Evolutionary conservation across 768 basidiomycete genomes (phyloP).

Genomic region (Ephemerocybe angulata): DNA sequence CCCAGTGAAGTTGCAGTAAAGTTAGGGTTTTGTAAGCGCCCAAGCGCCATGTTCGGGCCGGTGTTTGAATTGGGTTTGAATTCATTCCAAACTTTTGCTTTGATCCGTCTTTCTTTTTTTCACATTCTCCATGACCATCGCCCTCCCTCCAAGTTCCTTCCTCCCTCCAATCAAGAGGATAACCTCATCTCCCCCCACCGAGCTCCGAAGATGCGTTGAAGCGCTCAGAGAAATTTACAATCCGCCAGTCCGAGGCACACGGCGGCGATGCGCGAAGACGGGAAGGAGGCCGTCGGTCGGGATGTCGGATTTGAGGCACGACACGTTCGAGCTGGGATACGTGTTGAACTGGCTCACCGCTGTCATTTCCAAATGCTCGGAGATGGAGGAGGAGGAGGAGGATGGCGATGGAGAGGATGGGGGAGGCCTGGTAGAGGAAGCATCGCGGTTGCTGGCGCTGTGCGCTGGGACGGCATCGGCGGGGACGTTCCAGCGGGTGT

Average conservation of each 20-base stretch:
- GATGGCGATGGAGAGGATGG: too few species aligned
- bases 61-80: too few species aligned
- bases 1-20: too few species aligned
- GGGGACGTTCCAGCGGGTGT: slow-evolving; percentile 51
- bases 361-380: slow-evolving; percentile 39
- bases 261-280: slow-evolving; percentile 27
- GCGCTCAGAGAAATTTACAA: slow-evolving; percentile 56
- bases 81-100: too few species aligned
- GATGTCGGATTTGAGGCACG: slow-evolving; percentile 40
- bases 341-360: slow-evolving; percentile 72
- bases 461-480: slow-evolving; percentile 64
- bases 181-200: slow-evolving; percentile 26
- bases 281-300: background rate
- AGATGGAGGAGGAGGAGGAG: slow-evolving; percentile 20
- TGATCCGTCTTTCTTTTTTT: background rate
- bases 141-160: slow-evolving; percentile 42
- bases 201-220: slow-evolving; percentile 41
- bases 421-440: slow-evolving; percentile 51
- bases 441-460: slow-evolving; percentile 59
- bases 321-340: slow-evolving; percentile 67
- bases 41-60: too few species aligned
- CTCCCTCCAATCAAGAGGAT: slow-evolving; percentile 55
- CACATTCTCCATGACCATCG: background rate
- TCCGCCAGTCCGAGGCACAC: slow-evolving; percentile 60
- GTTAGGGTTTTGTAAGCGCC: too few species aligned